phyloP scores from a whole-genome alignment of 352 stramenopile genomes.

The Thraustotheca clavata region DNA sequence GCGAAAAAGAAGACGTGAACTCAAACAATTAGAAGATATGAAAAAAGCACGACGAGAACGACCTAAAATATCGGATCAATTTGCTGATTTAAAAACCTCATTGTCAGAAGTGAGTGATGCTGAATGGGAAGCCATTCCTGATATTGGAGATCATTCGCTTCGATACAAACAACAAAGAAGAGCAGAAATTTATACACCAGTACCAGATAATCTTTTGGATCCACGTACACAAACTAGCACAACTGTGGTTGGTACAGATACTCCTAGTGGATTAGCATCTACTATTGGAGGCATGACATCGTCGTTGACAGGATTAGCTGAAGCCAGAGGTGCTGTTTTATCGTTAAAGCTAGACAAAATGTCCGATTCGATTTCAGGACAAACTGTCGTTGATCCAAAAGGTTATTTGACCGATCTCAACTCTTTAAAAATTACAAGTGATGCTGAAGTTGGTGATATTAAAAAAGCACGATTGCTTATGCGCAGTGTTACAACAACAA shows the following conservation, averaged over 20 bases:
- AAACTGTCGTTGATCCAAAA: conserved; percentile 97
- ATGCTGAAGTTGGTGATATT: conserved; percentile 96
- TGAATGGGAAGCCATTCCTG: conserved; percentile 95
- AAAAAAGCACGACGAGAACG: conserved; percentile 81
- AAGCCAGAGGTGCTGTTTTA: conserved; percentile 89
- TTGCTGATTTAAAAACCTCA: conserved; percentile 94
- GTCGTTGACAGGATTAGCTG: conserved; percentile 82
- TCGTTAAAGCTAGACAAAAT: conserved; percentile 96
- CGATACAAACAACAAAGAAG: conserved; percentile 87
- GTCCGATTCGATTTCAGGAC: conserved; percentile 91
- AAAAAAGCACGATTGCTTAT: conserved; percentile 96
- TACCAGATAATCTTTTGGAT: conserved; percentile 91
- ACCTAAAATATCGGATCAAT: conserved; percentile 95
- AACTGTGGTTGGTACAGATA: conserved; percentile 44
- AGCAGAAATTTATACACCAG: conserved; percentile 92
- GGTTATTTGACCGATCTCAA: conserved; percentile 98
- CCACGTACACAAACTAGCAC: conserved; percentile 29
- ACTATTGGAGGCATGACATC: conserved; percentile 48
- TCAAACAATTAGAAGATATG: conserved; percentile 74
- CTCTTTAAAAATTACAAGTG: conserved; percentile 87
- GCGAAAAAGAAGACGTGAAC: conserved; percentile 83
- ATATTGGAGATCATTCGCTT: conserved; percentile 95
- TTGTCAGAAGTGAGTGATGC: conserved; percentile 87
- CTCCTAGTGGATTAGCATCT: conserved; percentile 42
- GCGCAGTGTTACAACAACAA: conserved; percentile 95